phyloP scores from a whole-genome alignment of 164 flowering plant genomes.

The Magnolia changhungtana region DNA sequence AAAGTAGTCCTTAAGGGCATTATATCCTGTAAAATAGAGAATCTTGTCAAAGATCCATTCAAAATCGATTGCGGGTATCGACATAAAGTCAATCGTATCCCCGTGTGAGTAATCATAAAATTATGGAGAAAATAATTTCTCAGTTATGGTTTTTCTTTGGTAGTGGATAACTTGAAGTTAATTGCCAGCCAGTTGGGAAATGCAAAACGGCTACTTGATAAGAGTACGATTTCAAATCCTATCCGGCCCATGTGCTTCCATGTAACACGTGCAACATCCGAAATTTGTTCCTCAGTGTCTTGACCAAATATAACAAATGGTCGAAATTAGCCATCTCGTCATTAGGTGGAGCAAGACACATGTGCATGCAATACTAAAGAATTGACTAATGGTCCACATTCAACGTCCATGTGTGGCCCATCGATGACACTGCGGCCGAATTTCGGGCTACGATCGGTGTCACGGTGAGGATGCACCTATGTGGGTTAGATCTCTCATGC shows the following conservation, averaged over 20 bases:
- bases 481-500: no score
- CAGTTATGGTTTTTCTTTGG: background rate
- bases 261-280: background rate
- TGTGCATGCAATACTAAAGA: no score
- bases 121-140: background rate
- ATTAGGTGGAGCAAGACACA: no score
- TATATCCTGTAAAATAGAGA: constrained; percentile 57
- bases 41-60: background rate
- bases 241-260: background rate
- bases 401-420: no score
- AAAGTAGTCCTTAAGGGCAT: constrained; percentile 90
- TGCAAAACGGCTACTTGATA: no score
- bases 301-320: no score
- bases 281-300: background rate
- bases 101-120: background rate
- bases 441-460: no score
- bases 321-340: no score
- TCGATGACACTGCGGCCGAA: no score
- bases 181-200: background rate
- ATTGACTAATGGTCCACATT: no score
- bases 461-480: no score
- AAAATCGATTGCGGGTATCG: background rate
- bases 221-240: background rate
- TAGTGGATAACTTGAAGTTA: background rate
- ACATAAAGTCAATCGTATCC: background rate